Conservation (phyloP, 2,329 filamentous ascomycete genomes). For the Lachnellula hyalina region DNA sequence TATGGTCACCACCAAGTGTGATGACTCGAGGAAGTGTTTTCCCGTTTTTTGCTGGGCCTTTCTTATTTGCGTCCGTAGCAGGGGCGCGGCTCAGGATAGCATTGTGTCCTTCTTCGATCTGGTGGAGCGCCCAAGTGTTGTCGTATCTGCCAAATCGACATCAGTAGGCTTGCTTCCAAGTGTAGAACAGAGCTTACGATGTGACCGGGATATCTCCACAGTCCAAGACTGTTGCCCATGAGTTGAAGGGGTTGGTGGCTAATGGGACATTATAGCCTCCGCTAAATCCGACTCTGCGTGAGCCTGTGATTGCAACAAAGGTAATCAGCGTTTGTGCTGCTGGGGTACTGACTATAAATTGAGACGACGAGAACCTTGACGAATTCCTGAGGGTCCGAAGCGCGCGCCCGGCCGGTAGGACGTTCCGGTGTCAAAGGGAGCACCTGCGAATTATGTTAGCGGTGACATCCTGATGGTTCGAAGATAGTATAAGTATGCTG, state of each 20-base stretch:
- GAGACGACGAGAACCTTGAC: conserved; percentile 78
- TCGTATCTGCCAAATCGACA: conserved; percentile 55
- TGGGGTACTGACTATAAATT: conserved; percentile 70
- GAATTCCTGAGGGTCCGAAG: conserved; percentile 78
- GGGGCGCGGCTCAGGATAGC: conserved; percentile 66
- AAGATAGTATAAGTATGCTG: conserved; percentile 1
- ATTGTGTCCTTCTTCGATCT: conserved; percentile 83
- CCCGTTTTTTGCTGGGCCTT: conserved; percentile 64
- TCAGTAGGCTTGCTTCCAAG: neutral
- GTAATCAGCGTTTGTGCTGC: conserved; percentile 22
- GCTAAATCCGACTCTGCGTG: conserved; percentile 45
- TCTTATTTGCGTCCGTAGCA: conserved; percentile 59
- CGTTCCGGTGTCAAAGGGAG: conserved; percentile 81
- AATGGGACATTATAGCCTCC: conserved; percentile 85
- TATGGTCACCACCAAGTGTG: conserved; percentile 64
- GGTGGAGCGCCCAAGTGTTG: conserved; percentile 73
- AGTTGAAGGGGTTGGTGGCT: conserved; percentile 73
- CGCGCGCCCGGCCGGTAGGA: conserved; percentile 79
- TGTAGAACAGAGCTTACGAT: conserved; percentile 50
- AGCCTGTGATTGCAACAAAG: conserved; percentile 31
- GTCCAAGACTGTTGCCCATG: conserved; percentile 74
- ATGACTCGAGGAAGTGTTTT: conserved; percentile 77
- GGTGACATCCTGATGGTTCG: conserved; percentile 6
- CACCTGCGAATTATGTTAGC: conserved; percentile 43
- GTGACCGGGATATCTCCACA: conserved; percentile 83